phyloP scores from a whole-genome alignment of 345 rosid genomes.

The Pistacia vera region DNA sequence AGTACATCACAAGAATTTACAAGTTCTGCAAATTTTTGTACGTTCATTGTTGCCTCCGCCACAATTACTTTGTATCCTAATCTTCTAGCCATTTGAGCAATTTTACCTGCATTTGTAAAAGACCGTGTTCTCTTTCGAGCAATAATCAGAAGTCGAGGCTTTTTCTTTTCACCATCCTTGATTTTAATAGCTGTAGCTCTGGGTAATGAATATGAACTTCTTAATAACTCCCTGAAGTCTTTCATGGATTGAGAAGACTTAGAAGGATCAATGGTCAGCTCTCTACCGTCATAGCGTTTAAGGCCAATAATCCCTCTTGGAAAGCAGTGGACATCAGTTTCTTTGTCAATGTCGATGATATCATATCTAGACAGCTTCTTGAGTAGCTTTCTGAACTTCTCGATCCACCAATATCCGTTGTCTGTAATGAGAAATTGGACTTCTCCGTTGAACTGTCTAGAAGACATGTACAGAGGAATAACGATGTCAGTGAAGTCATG shows the following conservation, averaged over 20 bases:
- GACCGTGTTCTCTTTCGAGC: conserved; percentile 57
- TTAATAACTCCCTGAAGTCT: conserved; percentile 56
- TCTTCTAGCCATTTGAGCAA: conserved; percentile 38
- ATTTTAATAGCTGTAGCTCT: conserved; percentile 32
- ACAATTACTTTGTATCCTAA: conserved; percentile 58
- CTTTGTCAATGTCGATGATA: conserved; percentile 53
- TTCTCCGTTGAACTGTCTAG: conserved; percentile 53
- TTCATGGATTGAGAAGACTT: conserved; percentile 49
- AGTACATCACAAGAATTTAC: conserved; percentile 83
- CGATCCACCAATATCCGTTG: conserved; percentile 40
- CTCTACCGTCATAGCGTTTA: conserved; percentile 44
- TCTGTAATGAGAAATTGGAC: conserved; percentile 70
- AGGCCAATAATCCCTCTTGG: conserved; percentile 60
- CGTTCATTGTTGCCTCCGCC: conserved; percentile 50
- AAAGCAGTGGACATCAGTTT: conserved; percentile 59
- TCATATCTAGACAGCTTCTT: conserved; percentile 54
- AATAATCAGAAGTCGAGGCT: conserved; percentile 64
- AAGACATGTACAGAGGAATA: conserved; percentile 61
- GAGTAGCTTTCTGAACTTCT: conserved; percentile 49
- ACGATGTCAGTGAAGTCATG: conserved; percentile 76
- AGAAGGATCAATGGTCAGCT: conserved; percentile 62
- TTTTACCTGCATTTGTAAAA: conserved; percentile 43
- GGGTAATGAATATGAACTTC: conserved; percentile 49
- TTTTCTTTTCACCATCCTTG: conserved; percentile 15
- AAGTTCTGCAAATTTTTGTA: conserved; percentile 38